Evolutionary conservation across 2,329 filamentous ascomycete genomes (phyloP), one percentile per base, ranked within the genome.

Genomic region (Cercospora sp.): DNA sequence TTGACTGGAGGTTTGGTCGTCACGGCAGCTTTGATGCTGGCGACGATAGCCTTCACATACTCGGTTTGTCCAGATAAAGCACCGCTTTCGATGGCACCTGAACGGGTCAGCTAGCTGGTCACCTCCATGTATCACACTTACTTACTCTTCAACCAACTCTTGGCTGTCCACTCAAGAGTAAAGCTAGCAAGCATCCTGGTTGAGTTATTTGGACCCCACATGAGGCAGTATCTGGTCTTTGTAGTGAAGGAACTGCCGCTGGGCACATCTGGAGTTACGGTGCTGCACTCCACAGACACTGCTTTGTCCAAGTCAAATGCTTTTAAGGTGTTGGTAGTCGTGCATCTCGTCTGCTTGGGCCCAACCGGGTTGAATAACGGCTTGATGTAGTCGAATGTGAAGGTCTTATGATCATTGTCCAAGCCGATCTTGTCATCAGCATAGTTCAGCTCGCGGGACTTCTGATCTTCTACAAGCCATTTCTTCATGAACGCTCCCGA

Each of bases 121-220:
- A 18, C 18, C n/a, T 10, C 20, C 4, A 12, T 28, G 20, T 61
- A 5, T 36, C 26, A 31, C 3, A 59, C 28, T 55, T 18, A 65
- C 84, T 77, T 83, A 96, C 94, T 92, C 83, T 95, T 97, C 57
- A 99, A 83, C 95, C 95, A 99, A 82, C 94, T 97, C 85, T 98
- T 99, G 74, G 94, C 94, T 3, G 90, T 90, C 96, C 96, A 99
- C 77, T 99, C 96, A 53, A 97, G 91, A 2, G 89, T 90, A 78
- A 93, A 97, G 72, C 90, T 97, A 81, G 94, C 90, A 69, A 95
- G 88, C 31, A 99, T 82, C 30, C 93, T 87, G 1, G 96, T 99
- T 45, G 88, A 83, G 75, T 97, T 97, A 70, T 89, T 90, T 61
- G 95, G 89, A 3, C 90, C 93, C 95, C 95, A 99, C 62, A 92